phyloP scores from a whole-genome alignment of 1,139 yeast genomes.

The Yamadazyma aaseri region DNA sequence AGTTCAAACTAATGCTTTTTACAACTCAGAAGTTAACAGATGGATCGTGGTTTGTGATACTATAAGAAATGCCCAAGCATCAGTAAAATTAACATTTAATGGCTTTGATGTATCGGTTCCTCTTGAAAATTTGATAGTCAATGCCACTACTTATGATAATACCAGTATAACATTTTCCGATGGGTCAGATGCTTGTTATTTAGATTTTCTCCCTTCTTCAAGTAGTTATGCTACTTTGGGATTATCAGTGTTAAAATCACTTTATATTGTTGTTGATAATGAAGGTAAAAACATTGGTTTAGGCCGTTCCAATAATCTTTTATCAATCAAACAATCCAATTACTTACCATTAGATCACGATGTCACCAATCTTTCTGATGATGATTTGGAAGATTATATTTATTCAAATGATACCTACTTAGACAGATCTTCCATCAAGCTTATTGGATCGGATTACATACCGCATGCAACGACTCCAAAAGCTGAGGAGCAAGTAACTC shows the following conservation, averaged over 20 bases:
- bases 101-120: conserved; percentile 54
- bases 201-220: conserved; percentile 54
- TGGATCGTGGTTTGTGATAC: conserved; percentile 74
- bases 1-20: conserved; percentile 71
- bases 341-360: conserved; percentile 8
- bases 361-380: not conserved
- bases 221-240: conserved; percentile 63
- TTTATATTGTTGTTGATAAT: conserved; percentile 67
- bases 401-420: not conserved
- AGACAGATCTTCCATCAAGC: conserved; percentile 19
- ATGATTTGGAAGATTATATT: not conserved
- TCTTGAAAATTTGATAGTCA: conserved; percentile 46
- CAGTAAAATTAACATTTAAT: conserved; percentile 55
- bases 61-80: conserved; percentile 40
- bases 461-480: conserved; percentile 36
- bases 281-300: conserved; percentile 59
- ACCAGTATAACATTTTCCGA: conserved; percentile 44
- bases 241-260: conserved; percentile 52
- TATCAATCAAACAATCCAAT: conserved; percentile 11
- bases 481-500: conserved; percentile 16
- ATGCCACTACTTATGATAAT: conserved; percentile 31
- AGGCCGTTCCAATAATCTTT: conserved; percentile 21
- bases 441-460: conserved; percentile 30
- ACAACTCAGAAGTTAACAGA: conserved; percentile 43
- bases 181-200: conserved; percentile 61